Evolutionary conservation across 2,329 filamentous ascomycete genomes (phyloP).

Genomic region (Aspergillus persii): DNA sequence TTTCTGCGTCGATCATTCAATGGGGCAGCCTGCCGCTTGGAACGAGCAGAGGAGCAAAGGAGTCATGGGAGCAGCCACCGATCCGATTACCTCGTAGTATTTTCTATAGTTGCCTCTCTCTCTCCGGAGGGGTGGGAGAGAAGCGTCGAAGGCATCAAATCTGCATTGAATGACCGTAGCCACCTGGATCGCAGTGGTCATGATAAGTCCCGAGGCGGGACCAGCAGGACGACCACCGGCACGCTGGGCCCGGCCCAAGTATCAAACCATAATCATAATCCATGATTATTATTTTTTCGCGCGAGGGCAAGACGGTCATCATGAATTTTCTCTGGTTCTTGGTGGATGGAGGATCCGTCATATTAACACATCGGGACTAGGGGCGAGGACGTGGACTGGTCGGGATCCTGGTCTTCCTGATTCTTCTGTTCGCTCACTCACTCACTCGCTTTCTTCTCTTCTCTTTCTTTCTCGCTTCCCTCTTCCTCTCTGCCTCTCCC

Average conservation of each 20-base stretch:
- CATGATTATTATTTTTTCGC: background rate
- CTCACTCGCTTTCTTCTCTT: slow-evolving; percentile 10
- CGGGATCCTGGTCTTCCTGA: slow-evolving; percentile 35
- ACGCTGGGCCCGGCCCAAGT: slow-evolving; percentile 3
- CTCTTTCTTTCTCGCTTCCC: slow-evolving; percentile 8
- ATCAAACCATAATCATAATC: slow-evolving; percentile 5
- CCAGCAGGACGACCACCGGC: background rate
- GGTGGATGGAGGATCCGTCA: slow-evolving; percentile 39
- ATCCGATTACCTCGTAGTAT: background rate
- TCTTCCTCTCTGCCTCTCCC: slow-evolving; percentile 11
- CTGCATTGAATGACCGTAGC: background rate
- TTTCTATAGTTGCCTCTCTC: background rate
- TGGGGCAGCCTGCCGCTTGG: slow-evolving; percentile 6
- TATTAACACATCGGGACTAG: slow-evolving; percentile 44
- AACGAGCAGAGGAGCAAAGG: background rate
- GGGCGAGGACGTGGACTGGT: slow-evolving; percentile 33
- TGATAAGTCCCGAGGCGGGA: slow-evolving; percentile 2
- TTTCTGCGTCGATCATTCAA: slow-evolving; percentile 19
- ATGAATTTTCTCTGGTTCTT: slow-evolving; percentile 22
- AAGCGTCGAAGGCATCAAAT: background rate
- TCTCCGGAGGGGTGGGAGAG: background rate
- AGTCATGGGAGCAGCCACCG: slow-evolving; percentile 12
- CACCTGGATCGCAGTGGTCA: background rate
- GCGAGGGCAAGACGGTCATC: slow-evolving; percentile 4
- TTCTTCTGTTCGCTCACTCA: slow-evolving; percentile 16